Base-by-base conservation (phyloP, 768 basidiomycete genomes). In the Suillus sp. region DNA sequence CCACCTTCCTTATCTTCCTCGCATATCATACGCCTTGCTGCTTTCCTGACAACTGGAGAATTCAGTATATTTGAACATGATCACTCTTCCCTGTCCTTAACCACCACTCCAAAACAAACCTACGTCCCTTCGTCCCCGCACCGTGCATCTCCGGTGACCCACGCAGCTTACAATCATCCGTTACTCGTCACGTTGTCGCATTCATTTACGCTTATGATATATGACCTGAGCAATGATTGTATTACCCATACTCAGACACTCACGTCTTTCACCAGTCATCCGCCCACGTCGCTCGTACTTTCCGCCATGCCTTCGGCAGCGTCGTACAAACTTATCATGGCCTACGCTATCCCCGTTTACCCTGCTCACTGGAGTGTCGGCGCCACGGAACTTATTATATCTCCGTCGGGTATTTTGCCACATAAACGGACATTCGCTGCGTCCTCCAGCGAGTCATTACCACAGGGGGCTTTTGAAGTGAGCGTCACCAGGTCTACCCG, bases 361-460 rank as follows among this genome's bases (percentile, higher is more conserved):
- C 92, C 92, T 4, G 79, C 80, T 20, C 93, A 94, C 72, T 94
- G 90, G 90, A 86, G 87, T 30, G 83, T 88, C 35, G 91, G 90
- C 37, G 86, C 84, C 5, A 91, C 91, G 10, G 92, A 93, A 69
- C 77, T 94, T 43, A 81, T 91, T 56, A 90, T 94, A 53, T 81
- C 85, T 54, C 68, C 66, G 16, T 67, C 67, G 11, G 67, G 68
- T 20, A 18, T 68, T 58, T 56, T 62, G 22, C 62, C 72, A 2
- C 47, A 61, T 8, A 10, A 62, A 10, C 30, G 35, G 13, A 30
- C 53, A 32, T 64, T 71, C 34, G 64, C 37, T 30, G 48, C 64
- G 4, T 43, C 57, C 9, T 43, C 34, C 61, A 62, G 66, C 61
- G 43, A 65, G 45, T 48, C 68, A 66, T 63, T 67, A 5, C 34